Conservation (phyloP, 2,329 filamentous ascomycete genomes). For the Claviceps sp. region DNA sequence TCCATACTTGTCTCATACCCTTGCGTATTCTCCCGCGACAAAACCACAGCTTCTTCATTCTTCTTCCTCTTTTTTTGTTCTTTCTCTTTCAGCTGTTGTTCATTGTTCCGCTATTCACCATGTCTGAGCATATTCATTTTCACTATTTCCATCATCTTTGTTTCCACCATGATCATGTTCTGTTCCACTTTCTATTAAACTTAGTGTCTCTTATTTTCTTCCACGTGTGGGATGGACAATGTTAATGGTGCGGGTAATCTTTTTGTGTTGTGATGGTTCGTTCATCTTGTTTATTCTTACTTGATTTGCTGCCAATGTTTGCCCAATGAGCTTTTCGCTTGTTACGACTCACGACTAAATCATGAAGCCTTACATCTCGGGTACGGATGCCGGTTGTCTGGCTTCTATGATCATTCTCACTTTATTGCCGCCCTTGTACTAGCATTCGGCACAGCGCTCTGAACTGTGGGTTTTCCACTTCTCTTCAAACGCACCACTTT, state of each 20-base stretch:
- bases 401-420: conserved; percentile 1
- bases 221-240: conserved; percentile 1
- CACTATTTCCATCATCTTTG: conserved; percentile 1
- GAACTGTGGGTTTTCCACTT: not conserved
- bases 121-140: not conserved
- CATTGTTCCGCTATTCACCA: conserved; percentile 1
- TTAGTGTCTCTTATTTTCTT: conserved; percentile 2
- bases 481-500: no score
- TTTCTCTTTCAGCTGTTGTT: conserved; percentile 6
- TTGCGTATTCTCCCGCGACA: conserved; percentile 8
- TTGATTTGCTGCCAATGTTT: conserved; percentile 3
- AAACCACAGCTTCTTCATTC: conserved; percentile 4
- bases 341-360: conserved; percentile 4
- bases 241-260: not conserved
- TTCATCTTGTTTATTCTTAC: conserved; percentile 1
- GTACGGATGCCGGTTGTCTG: not conserved
- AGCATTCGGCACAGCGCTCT: not conserved
- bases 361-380: not conserved
- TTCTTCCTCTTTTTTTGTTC: not conserved
- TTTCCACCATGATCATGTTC: conserved; percentile 1
- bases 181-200: conserved; percentile 2
- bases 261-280: not conserved
- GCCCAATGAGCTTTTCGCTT: conserved; percentile 2
- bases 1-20: conserved; percentile 11
- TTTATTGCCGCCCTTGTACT: conserved; percentile 9